phyloP scores from a whole-genome alignment of 768 basidiomycete genomes.

The Lentinula edodes region DNA sequence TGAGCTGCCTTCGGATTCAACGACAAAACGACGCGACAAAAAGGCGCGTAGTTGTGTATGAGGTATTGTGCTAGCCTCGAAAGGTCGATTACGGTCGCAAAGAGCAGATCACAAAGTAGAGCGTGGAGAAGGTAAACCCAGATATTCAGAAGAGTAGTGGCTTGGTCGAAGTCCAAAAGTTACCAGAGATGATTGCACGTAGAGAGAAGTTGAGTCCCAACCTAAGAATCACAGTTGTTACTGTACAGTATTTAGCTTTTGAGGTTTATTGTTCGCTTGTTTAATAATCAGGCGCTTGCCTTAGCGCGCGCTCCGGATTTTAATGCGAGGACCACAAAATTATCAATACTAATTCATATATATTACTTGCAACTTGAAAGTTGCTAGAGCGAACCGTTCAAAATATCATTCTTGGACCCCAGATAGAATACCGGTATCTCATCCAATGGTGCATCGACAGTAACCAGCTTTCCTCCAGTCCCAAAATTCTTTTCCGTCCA shows the following conservation, averaged over 20 bases:
- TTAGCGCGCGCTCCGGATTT: neutral
- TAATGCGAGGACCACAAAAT: neutral
- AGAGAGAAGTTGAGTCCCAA: neutral
- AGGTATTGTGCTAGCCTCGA: neutral
- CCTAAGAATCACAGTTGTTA: too few relatives aligned
- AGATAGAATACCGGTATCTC: constrained; percentile 30
- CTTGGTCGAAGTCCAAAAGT: neutral
- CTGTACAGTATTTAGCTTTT: too few relatives aligned
- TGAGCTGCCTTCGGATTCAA: too few relatives aligned
- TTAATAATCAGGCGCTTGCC: neutral
- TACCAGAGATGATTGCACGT: neutral
- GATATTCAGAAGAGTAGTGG: neutral
- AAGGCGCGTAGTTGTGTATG: neutral
- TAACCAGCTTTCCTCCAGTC: constrained; percentile 21
- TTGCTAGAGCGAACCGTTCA: constrained; percentile 12
- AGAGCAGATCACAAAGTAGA: too few relatives aligned
- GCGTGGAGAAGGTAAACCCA: neutral
- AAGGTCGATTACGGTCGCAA: too few relatives aligned
- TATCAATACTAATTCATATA: neutral
- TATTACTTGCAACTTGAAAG: too few relatives aligned
- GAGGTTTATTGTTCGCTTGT: neutral
- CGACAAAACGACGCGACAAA: neutral
- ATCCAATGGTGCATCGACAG: constrained; percentile 23
- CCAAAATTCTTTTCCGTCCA: constrained; percentile 27
- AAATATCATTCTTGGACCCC: constrained; percentile 23